Base-by-base conservation (phyloP, 2,329 filamentous ascomycete species). In the Pseudogymnoascus sp. region DNA sequence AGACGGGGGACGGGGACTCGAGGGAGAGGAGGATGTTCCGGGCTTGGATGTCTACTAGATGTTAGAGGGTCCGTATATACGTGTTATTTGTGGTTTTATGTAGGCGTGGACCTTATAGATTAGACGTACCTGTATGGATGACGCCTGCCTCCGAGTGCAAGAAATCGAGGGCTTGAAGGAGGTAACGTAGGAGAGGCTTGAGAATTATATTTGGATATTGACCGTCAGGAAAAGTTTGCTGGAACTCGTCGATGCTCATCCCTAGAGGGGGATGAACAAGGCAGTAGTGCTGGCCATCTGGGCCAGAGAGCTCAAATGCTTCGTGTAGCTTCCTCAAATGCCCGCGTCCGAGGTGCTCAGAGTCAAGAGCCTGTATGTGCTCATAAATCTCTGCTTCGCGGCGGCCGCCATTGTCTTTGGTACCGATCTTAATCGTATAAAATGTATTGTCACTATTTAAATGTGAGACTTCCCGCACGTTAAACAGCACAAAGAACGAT, bases 241-340 rank as follows among this genome's bases (percentile, higher is more conserved):
- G 63, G 28, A 67, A 65, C 12, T 67, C 59, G 31, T 50, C 62
- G 8, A 68, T n/a, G 5, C 60, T 66, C 12, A 67, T 31, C 5
- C 66, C 60, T 14, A 70, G 61, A 18, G 68, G 67, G 23, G 67
- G 33, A 59, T 67, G 69, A 8, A 69, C 65, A 8, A 69, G 62
- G 59, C 69, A 71, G 38, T 42, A 21, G 25, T 33, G 40, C 4
- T 21, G 21, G 21, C 21, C 21, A 21, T 21, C 21, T 21, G 61
- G 37, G 8, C 66, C 62, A 6, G 68, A 38, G 31, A 76, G 62
- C 16, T 72, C 38, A 63, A 77, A 77, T 0, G 69, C 62, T 60
- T 76, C 72, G n/a, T 74, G 70, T 23, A 75, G 63, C 0, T 65
- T 65, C 42, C 75, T 69, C 4, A 78, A 63, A 8, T 64, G 64